Evolutionary conservation across 164 flowering plant genomes (phyloP).

Genomic region (Hamamelis virginiana): DNA sequence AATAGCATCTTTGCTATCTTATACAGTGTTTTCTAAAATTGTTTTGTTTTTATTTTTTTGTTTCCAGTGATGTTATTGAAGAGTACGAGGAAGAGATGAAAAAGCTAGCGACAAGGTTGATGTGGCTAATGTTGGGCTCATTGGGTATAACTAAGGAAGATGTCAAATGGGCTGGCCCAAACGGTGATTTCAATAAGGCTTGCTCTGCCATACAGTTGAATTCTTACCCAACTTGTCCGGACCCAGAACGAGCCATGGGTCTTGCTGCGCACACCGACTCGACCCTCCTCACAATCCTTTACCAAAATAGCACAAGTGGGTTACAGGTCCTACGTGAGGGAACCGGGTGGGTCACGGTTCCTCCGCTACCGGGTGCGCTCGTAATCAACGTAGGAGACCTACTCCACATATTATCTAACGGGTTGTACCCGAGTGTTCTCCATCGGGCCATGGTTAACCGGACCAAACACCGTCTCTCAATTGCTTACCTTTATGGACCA

Average conservation of each 20-base stretch:
- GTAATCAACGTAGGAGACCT: slow-evolving; percentile 85
- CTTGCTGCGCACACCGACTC: slow-evolving; percentile 93
- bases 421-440: slow-evolving; percentile 42
- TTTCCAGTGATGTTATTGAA: slow-evolving; percentile 56
- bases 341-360: slow-evolving; percentile 70
- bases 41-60: neutral
- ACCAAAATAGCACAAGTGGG: slow-evolving; percentile 79
- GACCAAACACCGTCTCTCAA: slow-evolving; percentile 40
- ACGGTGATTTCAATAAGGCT: slow-evolving; percentile 33
- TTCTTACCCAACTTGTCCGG: slow-evolving; percentile 89
- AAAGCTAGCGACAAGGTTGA: slow-evolving; percentile 48
- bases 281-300: slow-evolving; percentile 73
- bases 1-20: neutral
- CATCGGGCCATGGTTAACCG: slow-evolving; percentile 67
- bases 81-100: slow-evolving; percentile 77
- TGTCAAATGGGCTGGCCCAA: slow-evolving; percentile 57
- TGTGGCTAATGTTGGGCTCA: slow-evolving; percentile 62
- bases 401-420: slow-evolving; percentile 85
- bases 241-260: slow-evolving; percentile 94
- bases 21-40: neutral
- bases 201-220: slow-evolving; percentile 62
- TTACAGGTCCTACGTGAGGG: slow-evolving; percentile 62
- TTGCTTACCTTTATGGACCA: slow-evolving; percentile 64
- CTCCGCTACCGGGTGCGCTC: slow-evolving; percentile 60
- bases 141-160: slow-evolving; percentile 59